Percentiles rank a stretch among this genome's conserved stretches.
phyloP scores from a whole-genome alignment of 805 yeast genomes.

The Hanseniaspora lachancei region DNA sequence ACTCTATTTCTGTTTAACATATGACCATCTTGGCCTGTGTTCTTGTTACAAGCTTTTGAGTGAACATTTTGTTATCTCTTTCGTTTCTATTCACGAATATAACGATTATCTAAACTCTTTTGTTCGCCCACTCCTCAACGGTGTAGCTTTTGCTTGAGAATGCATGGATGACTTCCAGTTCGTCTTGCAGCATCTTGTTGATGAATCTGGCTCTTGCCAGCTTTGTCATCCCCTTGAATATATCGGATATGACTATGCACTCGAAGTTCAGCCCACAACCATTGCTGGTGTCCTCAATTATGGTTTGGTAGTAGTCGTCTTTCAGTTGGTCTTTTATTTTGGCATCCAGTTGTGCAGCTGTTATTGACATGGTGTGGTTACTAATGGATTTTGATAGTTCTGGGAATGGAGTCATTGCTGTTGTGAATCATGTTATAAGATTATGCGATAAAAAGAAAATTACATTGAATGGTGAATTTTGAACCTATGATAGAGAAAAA shows the following conservation, averaged over 20 bases:
- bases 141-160: constrained; percentile 88
- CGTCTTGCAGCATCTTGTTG: constrained; percentile 66
- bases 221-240: constrained; percentile 70
- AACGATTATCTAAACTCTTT: constrained; percentile 15
- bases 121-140: constrained; percentile 65
- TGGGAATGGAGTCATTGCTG: neutral
- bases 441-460: too few species aligned
- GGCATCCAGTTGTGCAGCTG: constrained; percentile 15
- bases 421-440: too few species aligned
- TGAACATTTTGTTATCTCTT: too few species aligned
- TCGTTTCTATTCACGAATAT: too few species aligned
- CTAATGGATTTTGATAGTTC: neutral
- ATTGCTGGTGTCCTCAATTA: constrained; percentile 41
- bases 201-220: constrained; percentile 78
- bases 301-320: constrained; percentile 22
- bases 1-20: too few species aligned
- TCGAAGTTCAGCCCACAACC: constrained; percentile 99
- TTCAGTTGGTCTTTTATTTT: constrained; percentile 22
- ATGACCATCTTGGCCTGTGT: too few species aligned
- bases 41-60: too few species aligned
- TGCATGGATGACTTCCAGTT: constrained; percentile 80
- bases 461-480: too few species aligned
- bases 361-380: neutral
- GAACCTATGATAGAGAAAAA: neutral
- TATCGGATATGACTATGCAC: constrained; percentile 63